These are phyloP conservation scores for Penicillium paneum DNA, from an alignment of 2,329 filamentous ascomycete genomes.

Conservation along the genomic window DNA sequence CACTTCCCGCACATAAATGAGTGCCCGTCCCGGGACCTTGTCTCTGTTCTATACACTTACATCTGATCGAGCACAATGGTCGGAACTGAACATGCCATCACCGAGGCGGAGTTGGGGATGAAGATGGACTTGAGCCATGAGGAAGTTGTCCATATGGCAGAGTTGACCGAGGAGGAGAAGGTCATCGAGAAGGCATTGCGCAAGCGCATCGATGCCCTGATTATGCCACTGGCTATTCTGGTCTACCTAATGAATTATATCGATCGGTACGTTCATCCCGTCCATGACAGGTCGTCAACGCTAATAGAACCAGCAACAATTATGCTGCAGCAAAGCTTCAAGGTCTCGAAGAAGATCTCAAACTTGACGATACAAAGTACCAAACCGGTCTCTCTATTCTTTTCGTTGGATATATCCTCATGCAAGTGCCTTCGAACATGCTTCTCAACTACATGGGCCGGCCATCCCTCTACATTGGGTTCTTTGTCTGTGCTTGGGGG, in stretches of 20 bases:
- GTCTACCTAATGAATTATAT: conserved; percentile 45
- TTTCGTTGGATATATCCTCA: conserved; percentile 46
- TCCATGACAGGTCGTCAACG: not conserved
- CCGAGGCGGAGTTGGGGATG: conserved; percentile 17
- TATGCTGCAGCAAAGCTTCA: conserved; percentile 46
- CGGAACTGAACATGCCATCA: conserved; percentile 9
- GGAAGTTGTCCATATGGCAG: conserved; percentile 18
- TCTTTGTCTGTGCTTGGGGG: conserved; percentile 47
- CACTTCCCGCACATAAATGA: conserved; percentile 5
- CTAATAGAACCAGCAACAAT: conserved; percentile 40
- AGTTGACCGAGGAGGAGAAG: conserved; percentile 32
- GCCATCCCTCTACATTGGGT: conserved; percentile 45
- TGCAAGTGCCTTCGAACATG: conserved; percentile 49
- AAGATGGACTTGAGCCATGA: conserved; percentile 23
- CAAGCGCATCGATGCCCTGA: conserved; percentile 35
- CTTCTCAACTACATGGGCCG: conserved; percentile 44
- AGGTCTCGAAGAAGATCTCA: conserved; percentile 40
- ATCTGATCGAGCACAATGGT: conserved; percentile 8
- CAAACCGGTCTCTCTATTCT: conserved; percentile 44
- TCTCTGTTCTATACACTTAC: not conserved
- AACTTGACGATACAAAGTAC: conserved; percentile 36
- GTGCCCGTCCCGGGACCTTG: not conserved
- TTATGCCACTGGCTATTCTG: conserved; percentile 42
- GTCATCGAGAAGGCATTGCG: conserved; percentile 38
- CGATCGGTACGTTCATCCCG: conserved; percentile 32